Base-by-base conservation (phyloP, 2,329 filamentous ascomycete genomes). In the Pseudopyricularia javanii region DNA sequence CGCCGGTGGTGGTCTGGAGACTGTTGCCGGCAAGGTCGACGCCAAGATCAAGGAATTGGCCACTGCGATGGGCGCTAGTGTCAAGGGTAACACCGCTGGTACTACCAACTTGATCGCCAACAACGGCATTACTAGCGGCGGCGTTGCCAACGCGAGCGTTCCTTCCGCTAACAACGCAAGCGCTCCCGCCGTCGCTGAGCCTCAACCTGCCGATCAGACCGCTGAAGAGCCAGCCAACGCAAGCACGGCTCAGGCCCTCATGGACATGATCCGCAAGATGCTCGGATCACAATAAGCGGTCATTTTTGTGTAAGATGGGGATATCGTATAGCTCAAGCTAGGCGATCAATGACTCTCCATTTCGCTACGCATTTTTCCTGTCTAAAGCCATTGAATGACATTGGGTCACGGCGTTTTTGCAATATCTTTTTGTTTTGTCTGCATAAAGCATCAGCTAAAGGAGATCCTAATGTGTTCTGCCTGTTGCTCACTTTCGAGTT, bases 21-120 rank as follows among this genome's bases (percentile, higher is more conserved):
- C 64, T 7, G 65, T 67, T 49, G 69, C 76, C 24, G 66, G 63
- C 40, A 66, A 61, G 12, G 72, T 81, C 53, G 67, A 67, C 33
- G 57, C 69, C 54, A 68, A 72, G 57, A 74, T 84, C 61, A 75
- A 74, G 68, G 63, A 68, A 55, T 73, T 84, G 26, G 80, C 78
- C 45, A 59, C 59, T n/a, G 57, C 62, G 35, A 71, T 72, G 2
- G 72, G 73, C 40, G 72, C 75, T 4, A 43, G 49, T 6, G 77
- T 79, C 53, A 47, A 47, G 33, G 63, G 64, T 55, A 78, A 76
- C 60, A 59, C 58, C 15, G 56, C 53, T 33, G 67, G 65, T 49
- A 81, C 78, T 4, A 80, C 77, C 20, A 64, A 57, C 58, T 61
- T 74, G 56, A 81, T 82, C 58, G 78, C 75, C 61, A 79, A 79